Evolutionary conservation across 2,329 filamentous ascomycete species (phyloP), one percentile per base, ranked within the genome.

Genomic region (Simplicillium aogashimaense): DNA sequence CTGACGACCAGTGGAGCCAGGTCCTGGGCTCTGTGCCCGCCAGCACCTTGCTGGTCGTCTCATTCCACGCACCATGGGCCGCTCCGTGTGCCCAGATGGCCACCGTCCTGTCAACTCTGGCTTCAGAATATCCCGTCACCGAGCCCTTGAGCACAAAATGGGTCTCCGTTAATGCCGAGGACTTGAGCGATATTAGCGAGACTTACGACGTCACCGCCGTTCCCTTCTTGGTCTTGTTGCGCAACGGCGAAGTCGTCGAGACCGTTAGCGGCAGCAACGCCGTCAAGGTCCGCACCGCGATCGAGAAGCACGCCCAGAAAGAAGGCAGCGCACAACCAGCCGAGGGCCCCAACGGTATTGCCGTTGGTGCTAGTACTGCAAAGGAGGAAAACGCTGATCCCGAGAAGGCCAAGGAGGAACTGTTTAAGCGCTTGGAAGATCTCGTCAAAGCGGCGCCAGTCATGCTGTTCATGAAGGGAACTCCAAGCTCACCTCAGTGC

Each of bases 401-500:
- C 7, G 72, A 66, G 41, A 73, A 79, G 60, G 73, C 74, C 37
- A 90, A 90, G 65, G 86, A 95, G 59, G 88, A 94, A 49, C 67
- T 98, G 40, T 81, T 87, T 61, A 81, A 83, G 60, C 75, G 90
- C 28, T 70, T 98, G 30, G 74, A 66, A 15, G 85, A 94, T 51
- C 73, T 98, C 29, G 90, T 97, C 50, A 94, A 90, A 67, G 92
- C 92, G 5, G 90, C 92, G 28, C 87, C 89, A 0, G 89, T 98
- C 28, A 98, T 98, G 92, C 71, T 98, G 20, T 98, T 98, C 64
- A 95, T 95, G 87, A 95, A 95, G 68, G 89, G 88, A n/a, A 94
- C 86, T 3, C 88, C 88, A 0, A 86, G 81, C 48, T 75, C 78
- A 28, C 88, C 88, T 1, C 85, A 94, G 62, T 95, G 89, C 55